phyloP scores from a whole-genome alignment of 2,329 filamentous ascomycete genomes.

The Dothistroma pini region DNA sequence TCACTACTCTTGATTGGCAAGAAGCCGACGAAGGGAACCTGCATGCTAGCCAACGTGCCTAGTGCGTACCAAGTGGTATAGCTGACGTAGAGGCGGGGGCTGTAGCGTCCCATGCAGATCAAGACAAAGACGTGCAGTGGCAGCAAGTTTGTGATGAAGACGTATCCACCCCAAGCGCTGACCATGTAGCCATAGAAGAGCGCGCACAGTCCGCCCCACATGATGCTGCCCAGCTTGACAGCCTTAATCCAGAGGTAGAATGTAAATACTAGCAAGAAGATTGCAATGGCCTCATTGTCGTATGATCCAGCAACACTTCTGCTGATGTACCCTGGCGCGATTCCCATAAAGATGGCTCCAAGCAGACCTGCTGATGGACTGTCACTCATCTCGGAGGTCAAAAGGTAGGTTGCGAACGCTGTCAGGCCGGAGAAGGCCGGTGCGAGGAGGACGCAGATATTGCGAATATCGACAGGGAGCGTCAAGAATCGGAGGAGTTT shows the following conservation, averaged over 20 bases:
- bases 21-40: constrained; percentile 98
- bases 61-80: constrained; percentile 98
- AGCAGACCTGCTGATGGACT: constrained; percentile 92
- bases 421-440: constrained; percentile 93
- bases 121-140: constrained; percentile 92
- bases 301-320: constrained; percentile 97
- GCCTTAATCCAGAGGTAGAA: constrained; percentile 99
- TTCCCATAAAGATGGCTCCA: constrained; percentile 94
- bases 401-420: constrained; percentile 85
- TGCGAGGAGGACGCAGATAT: constrained; percentile 95
- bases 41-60: constrained; percentile 95
- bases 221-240: constrained; percentile 90
- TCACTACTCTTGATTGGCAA: constrained; percentile 94
- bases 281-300: constrained; percentile 99
- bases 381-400: constrained; percentile 97
- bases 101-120: constrained; percentile 95
- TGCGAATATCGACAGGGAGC: constrained; percentile 94
- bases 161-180: constrained; percentile 98
- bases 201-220: constrained; percentile 92
- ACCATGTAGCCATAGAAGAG: constrained; percentile 99
- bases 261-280: constrained; percentile 96
- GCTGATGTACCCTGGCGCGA: constrained; percentile 95
- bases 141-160: constrained; percentile 97
- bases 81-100: constrained; percentile 87
- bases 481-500: constrained; percentile 84